Conservation (phyloP, 192 early-diverging fungal species). For the Coemansia sp. region DNA sequence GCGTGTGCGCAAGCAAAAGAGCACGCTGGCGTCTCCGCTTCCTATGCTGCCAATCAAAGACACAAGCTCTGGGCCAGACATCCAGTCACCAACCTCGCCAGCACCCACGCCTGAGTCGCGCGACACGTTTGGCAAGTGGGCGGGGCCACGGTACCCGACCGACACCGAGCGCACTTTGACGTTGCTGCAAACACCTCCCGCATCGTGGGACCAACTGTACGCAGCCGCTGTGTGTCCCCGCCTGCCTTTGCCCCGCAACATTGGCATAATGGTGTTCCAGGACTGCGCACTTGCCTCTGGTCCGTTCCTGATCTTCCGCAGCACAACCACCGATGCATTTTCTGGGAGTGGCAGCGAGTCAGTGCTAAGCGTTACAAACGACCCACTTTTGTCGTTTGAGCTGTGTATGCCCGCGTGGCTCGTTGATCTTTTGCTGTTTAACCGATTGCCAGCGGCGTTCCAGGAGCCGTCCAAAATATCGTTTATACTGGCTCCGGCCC, state of each 20-base stretch:
- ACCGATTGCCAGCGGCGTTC: constrained; percentile 58
- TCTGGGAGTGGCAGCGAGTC: constrained; percentile 14
- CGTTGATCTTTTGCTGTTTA: constrained; percentile 76
- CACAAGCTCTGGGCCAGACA: background rate
- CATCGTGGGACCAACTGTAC: constrained; percentile 53
- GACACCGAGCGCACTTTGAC: constrained; percentile 40
- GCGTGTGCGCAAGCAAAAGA: constrained; percentile 51
- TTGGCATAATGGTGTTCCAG: constrained; percentile 31
- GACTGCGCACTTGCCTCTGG: constrained; percentile 34
- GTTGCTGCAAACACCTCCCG: constrained; percentile 24
- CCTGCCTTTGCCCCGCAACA: constrained; percentile 38
- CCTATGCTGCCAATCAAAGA: background rate
- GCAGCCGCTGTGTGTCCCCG: constrained; percentile 49
- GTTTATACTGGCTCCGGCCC: constrained; percentile 74
- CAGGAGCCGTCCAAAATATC: constrained; percentile 82
- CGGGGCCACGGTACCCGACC: constrained; percentile 38
- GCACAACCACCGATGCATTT: background rate
- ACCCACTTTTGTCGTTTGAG: constrained; percentile 58
- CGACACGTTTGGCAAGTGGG: constrained; percentile 40
- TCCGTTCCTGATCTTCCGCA: constrained; percentile 34
- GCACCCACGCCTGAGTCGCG: constrained; percentile 5
- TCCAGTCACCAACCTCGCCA: constrained; percentile 1
- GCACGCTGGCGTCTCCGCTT: constrained; percentile 4
- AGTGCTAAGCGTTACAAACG: constrained; percentile 28
- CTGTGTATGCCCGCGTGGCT: constrained; percentile 84